These are phyloP conservation scores for Solanum sejunctum DNA, from an alignment of 257 asterid genomes.

Conservation along the genomic window DNA sequence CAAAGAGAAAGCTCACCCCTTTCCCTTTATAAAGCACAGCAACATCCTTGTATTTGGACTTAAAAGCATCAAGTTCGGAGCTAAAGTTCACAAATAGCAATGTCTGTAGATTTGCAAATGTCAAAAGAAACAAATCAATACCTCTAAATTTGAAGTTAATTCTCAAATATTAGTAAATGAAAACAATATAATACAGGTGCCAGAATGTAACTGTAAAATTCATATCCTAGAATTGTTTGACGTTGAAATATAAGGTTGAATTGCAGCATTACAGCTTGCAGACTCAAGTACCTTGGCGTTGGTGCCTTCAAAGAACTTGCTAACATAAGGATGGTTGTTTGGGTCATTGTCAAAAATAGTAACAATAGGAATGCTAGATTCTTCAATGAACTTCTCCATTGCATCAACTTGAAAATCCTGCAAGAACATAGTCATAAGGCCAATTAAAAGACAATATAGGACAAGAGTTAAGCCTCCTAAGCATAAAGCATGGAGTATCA, in stretches of 20 bases:
- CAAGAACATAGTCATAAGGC: not conserved
- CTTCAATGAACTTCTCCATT: constrained; percentile 52
- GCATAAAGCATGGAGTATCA: not conserved
- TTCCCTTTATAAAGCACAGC: constrained; percentile 54
- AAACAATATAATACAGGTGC: not conserved
- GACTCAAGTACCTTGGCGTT: constrained; percentile 40
- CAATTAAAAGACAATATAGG: not conserved
- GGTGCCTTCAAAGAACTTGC: constrained; percentile 41
- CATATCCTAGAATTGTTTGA: not conserved
- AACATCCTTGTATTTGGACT: constrained; percentile 41
- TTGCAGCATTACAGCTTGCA: not conserved
- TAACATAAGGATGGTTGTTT: constrained; percentile 34
- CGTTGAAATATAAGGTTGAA: not conserved
- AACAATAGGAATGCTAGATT: constrained; percentile 41
- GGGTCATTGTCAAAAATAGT: constrained; percentile 52
- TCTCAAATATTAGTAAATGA: not conserved
- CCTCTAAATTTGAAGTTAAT: not conserved
- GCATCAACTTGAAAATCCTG: constrained; percentile 64
- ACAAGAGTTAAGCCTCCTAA: not conserved
- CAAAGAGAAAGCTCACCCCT: constrained; percentile 61
- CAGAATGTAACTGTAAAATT: not conserved
- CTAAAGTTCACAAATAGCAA: constrained; percentile 65
- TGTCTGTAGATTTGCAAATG: constrained; percentile 27
- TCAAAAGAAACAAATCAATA: not conserved
- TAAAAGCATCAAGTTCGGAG: constrained; percentile 43